Evolutionary conservation across 805 yeast genomes (phyloP).

Genomic region (Saccharomycopsis selenospora): DNA sequence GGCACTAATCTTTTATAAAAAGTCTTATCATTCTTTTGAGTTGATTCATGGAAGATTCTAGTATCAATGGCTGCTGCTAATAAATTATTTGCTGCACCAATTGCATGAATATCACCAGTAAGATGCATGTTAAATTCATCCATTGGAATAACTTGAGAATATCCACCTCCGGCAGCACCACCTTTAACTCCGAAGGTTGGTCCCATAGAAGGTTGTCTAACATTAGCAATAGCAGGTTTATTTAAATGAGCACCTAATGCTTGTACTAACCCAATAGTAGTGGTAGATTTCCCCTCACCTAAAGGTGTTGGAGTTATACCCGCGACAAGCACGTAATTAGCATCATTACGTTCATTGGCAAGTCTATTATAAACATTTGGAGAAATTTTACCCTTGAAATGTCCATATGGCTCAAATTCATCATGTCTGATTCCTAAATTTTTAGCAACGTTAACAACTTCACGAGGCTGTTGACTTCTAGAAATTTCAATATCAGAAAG

Average conservation of each 20-base stretch:
- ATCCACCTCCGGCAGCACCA: constrained; percentile 99
- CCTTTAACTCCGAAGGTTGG: constrained; percentile 99
- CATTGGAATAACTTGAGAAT: constrained; percentile 97
- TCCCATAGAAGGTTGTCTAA: constrained; percentile 97
- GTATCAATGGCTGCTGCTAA: constrained; percentile 96
- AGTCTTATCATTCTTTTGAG: constrained; percentile 71
- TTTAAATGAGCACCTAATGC: constrained; percentile 88
- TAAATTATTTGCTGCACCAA: constrained; percentile 86
- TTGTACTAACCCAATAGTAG: constrained; percentile 94
- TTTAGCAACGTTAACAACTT: constrained; percentile 61
- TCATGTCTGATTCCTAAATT: constrained; percentile 73
- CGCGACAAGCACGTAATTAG: constrained; percentile 85
- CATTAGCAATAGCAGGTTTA: constrained; percentile 82
- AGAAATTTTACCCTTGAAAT: constrained; percentile 77
- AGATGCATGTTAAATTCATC: constrained; percentile 97
- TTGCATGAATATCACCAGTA: constrained; percentile 97
- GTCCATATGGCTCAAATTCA: constrained; percentile 86
- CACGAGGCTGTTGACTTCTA: constrained; percentile 81
- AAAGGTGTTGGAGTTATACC: constrained; percentile 98
- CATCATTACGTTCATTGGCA: constrained; percentile 49
- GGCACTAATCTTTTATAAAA: constrained; percentile 85
- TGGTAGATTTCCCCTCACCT: constrained; percentile 97
- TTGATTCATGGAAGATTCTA: constrained; percentile 88
- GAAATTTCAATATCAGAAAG: constrained; percentile 91
- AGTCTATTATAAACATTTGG: constrained; percentile 66